A percentile compares a stretch with the other conserved stretches of the same genome.
Conservation (phyloP, 108 stramenopile species). For the Mediolabrus comicus region DNA sequence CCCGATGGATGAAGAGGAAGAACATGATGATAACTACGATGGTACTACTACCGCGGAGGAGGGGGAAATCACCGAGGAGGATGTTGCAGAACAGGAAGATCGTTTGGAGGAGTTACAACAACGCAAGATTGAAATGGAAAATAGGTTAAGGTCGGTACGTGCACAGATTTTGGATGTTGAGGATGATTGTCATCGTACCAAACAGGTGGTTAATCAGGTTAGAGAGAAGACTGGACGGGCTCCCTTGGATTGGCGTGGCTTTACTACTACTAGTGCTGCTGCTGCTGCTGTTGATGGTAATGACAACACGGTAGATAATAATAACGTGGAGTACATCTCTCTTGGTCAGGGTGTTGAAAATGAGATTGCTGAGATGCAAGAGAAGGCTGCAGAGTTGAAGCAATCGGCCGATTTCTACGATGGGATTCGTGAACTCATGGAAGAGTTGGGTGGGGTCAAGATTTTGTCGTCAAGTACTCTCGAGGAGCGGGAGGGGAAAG, state of each 20-base stretch:
- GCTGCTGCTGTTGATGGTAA: neutral
- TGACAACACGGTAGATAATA: neutral
- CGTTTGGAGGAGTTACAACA: conserved; percentile 18
- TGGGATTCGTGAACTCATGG: conserved; percentile 56
- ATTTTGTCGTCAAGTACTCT: conserved; percentile 28
- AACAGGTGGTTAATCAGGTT: conserved; percentile 29
- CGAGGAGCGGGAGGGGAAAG: conserved; percentile 12
- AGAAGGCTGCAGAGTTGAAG: conserved; percentile 47
- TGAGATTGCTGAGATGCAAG: conserved; percentile 27
- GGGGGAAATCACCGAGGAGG: conserved; percentile 43
- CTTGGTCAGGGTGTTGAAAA: conserved; percentile 23
- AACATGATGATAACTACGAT: conserved; percentile 8
- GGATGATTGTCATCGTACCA: conserved; percentile 15
- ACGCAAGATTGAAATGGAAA: conserved; percentile 11
- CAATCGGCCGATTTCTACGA: conserved; percentile 56
- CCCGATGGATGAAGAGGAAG: conserved; percentile 14
- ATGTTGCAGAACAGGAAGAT: conserved; percentile 39
- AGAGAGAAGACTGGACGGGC: conserved; percentile 22
- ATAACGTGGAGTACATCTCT: neutral
- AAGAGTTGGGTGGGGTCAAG: conserved; percentile 66
- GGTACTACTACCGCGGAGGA: conserved; percentile 2
- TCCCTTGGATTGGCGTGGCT: conserved; percentile 24
- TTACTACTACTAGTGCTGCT: neutral
- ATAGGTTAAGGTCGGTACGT: conserved; percentile 18
- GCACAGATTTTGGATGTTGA: conserved; percentile 20